Evolutionary conservation across 257 asterid genomes (phyloP), one percentile per base, ranked within the genome.

Genomic region (Ocimum tenuiflorum): DNA sequence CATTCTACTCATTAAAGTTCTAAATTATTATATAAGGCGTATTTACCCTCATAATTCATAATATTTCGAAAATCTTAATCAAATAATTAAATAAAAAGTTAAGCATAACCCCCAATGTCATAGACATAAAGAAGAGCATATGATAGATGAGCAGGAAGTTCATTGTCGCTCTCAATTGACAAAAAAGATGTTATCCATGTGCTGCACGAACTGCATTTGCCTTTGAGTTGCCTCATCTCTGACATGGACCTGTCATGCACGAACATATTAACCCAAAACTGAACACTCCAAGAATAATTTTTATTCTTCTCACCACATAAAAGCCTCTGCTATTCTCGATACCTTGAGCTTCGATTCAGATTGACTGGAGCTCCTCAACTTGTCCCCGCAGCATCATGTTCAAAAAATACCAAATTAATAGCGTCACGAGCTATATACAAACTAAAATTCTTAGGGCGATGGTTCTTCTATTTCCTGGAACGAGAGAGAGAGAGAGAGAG

Each of bases 161-260:
- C 73, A 50, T 76, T 6, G 35, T 48, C 1, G 86, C 91, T 1
- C 18, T 65, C 8, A 60, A n/a, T 6, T 48, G 81, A 39, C 80
- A 12, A 75, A 75, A 64, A 71, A 75, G 75, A 78, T 3, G 75
- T 75, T n/a, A 73, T 64, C 22, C 7, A 63, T 22, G 24, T 64
- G 54, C 13, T 82, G 27, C 46, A 70, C 7, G 73, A 77, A 31
- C 62, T 82, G 39, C 56, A 45, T 4, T 88, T 83, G 7, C 36
- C 52, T 6, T 85, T 82, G 2, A 76, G 5, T 52, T 82, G 91
- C 70, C 22, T 85, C 22, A 69, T 85, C 17, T 72, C 86, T 3
- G 91, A 82, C 38, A 56, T 73, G 68, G 77, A 79, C 43, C 65
- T 67, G 19, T 79, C 83, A 0, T 85, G 91, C 85, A 80, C 91